Base-by-base conservation (phyloP, 345 rosid genomes). In the Corchorus capsularis region DNA sequence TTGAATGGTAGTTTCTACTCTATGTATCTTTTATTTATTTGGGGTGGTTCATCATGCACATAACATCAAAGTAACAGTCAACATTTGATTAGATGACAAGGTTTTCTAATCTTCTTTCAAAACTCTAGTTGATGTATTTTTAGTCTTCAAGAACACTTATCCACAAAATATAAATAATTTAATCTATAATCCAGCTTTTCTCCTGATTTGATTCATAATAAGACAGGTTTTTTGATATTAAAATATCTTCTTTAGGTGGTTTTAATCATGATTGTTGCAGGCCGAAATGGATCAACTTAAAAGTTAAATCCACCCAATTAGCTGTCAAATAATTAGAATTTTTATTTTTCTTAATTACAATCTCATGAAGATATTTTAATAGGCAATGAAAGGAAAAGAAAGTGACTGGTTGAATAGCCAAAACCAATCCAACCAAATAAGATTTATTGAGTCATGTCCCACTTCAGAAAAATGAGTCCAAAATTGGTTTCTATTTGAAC, bases 371-470 rank as follows among this genome's bases (percentile, higher is more conserved):
- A 79, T 82, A 61, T 74, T 82, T 78, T 50, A 0, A 63, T 0
- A 2, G 46, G 71, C 57, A 2, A 43, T 22, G 77, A 37, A 43
- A 37, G 35, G 34, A 35, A 63, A 61, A 61, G 79, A 81, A 63
- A 75, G 47, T 12, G 80, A 83, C n/a, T 67, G 85, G 74, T 78
- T 54, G 76, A 50, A 63, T 70, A 67, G 32, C 53, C 5, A 64
- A 68, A 0, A 67, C 52, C 43, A 39, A 39, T 74, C 78, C 79
- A 76, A 74, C 74, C 83, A 71, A 76, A 20, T 6, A 47, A 75
- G 77, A 78, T 63, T 75, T 20, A 79, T 80, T 74, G 80, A 77
- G 83, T 32, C 64, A 60, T 78, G 83, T 61, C 82, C 86, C 85
- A 75, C 79, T 60, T 10, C 4, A 37, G 68, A 72, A 19, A 37